Percentiles rank a stretch among this genome's conserved stretches.
Evolutionary conservation across 768 basidiomycete species (phyloP).

Genomic region (Mycena indigotica): DNA sequence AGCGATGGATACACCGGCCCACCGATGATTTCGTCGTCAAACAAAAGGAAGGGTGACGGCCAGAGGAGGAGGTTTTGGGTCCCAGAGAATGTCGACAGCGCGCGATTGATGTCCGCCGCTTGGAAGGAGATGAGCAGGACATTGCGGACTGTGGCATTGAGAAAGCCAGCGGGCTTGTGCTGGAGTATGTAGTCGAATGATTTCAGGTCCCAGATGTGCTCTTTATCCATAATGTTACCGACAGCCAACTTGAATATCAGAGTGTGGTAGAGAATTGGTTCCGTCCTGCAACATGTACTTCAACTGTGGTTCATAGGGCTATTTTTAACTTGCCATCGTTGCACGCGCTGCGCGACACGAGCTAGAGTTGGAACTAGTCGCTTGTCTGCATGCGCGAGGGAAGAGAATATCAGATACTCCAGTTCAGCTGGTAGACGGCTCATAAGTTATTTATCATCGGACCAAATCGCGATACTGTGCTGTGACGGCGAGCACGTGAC

Average conservation of each 20-base stretch:
- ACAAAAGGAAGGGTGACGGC: neutral
- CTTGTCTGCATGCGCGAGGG: neutral
- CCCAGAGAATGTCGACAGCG: neutral
- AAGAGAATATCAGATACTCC: neutral
- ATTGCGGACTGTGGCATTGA: neutral
- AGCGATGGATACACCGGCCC: neutral
- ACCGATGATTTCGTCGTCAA: neutral
- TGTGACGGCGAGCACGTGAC: too few relatives aligned
- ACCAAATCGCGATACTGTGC: too few relatives aligned
- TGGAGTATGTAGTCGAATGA: neutral
- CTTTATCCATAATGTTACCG: neutral
- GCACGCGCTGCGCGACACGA: neutral
- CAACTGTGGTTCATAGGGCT: neutral
- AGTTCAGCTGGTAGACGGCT: neutral
- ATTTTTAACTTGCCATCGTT: neutral
- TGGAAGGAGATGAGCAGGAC: neutral
- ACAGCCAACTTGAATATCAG: neutral
- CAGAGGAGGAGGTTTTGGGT: neutral
- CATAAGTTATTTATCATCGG: too few relatives aligned
- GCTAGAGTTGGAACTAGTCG: neutral
- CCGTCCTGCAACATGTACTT: neutral
- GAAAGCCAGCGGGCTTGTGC: neutral
- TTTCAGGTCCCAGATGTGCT: neutral
- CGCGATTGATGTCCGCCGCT: neutral
- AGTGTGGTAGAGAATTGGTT: neutral